Conservation (phyloP, 495 filamentous ascomycete species). For the Podospora didyma region DNA sequence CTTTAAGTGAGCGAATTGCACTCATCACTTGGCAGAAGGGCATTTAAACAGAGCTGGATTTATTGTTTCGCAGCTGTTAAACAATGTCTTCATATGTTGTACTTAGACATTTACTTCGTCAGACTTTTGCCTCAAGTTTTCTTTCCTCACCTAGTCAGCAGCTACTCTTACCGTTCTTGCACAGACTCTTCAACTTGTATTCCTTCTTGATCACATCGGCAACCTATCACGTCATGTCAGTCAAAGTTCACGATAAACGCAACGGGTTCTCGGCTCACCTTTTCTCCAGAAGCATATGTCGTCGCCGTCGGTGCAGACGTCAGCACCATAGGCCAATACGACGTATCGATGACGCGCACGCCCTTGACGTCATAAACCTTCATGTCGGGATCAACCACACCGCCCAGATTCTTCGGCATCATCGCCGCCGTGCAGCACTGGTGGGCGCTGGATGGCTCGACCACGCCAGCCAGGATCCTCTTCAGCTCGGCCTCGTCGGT, state of each 20-base stretch:
- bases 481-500: constrained; percentile 6
- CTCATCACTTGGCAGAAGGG: too few relatives aligned
- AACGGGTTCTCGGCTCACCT: constrained; percentile 4
- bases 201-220: constrained; percentile 1
- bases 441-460: constrained; percentile 7
- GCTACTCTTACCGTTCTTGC: not conserved
- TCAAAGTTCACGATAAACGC: too few relatives aligned
- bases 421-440: constrained; percentile 8
- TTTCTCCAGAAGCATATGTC: constrained; percentile 7
- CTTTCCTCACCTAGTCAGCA: too few relatives aligned
- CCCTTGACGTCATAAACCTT: constrained; percentile 3
- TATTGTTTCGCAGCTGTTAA: too few relatives aligned
- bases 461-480: not conserved
- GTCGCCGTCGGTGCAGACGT: constrained; percentile 1
- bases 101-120: too few relatives aligned
- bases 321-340: constrained; percentile 6
- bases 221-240: too few relatives aligned
- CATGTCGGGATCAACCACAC: constrained; percentile 3
- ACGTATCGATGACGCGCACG: constrained; percentile 5
- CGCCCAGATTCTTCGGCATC: constrained; percentile 5
- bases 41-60: too few relatives aligned
- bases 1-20: too few relatives aligned
- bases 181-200: not conserved
- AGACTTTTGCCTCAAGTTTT: too few relatives aligned
- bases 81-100: too few relatives aligned